phyloP scores from a whole-genome alignment of 805 yeast species.

The Cyberlindnera petersonii region DNA sequence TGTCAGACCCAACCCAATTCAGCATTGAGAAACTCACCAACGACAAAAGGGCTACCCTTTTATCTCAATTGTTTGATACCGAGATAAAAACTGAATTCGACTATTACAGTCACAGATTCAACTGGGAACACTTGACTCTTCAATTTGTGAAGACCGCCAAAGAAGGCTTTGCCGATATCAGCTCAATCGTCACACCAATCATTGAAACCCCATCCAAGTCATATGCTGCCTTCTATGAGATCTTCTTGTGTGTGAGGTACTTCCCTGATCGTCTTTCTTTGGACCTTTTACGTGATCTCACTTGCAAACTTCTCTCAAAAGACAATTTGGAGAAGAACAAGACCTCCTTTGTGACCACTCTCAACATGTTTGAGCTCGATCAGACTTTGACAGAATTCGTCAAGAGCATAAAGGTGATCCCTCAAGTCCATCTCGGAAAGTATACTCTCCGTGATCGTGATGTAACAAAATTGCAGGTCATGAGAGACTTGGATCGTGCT shows the following conservation, averaged over 20 bases:
- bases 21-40: too few relatives aligned
- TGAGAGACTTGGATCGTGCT: conserved; percentile 8
- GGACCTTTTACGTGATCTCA: conserved; percentile 1
- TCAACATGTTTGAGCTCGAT: conserved; percentile 27
- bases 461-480: conserved; percentile 32
- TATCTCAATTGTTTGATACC: neutral
- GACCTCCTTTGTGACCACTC: conserved; percentile 29
- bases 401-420: conserved; percentile 27
- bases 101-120: neutral
- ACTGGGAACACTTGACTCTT: conserved; percentile 6
- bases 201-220: conserved; percentile 1
- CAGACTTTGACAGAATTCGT: conserved; percentile 24
- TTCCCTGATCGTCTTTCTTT: conserved; percentile 15
- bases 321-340: conserved; percentile 14
- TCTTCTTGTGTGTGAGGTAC: conserved; percentile 20
- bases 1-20: too few relatives aligned
- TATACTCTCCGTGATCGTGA: conserved; percentile 30
- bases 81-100: neutral
- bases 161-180: neutral
- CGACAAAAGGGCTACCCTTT: conserved; percentile 5
- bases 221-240: conserved; percentile 22
- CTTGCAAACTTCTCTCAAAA: neutral
- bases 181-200: conserved; percentile 5
- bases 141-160: conserved; percentile 1
- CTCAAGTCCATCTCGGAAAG: conserved; percentile 16